Evolutionary conservation across 2,329 filamentous ascomycete genomes (phyloP), one percentile per base, ranked within the genome.

Genomic region (Coleophoma eucalyptorum): DNA sequence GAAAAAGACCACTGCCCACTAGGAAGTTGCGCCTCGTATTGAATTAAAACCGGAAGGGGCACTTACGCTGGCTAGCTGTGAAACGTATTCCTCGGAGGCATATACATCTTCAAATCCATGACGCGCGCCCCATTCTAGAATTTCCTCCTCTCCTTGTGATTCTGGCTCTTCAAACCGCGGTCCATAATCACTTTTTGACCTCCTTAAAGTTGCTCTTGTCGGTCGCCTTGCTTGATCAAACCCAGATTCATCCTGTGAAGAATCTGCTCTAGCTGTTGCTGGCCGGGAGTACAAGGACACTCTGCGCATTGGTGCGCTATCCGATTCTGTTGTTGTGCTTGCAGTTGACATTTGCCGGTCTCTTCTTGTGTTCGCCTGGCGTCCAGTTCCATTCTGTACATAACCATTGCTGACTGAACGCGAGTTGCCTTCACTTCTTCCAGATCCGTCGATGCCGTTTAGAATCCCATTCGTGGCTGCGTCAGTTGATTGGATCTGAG

Each of bases 91-190:
- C 55, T 83, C 82, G 12, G 82, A 87, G 51, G 82, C 82, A 65
- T 89, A 83, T 66, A 89, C 84, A 57, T 84, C 81, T 59, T 88
- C 85, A 79, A 86, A 89, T 48, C 86, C 86, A 71, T 90, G 86
- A 51, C 86, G 76, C 73, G 65, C 63, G 41, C 65, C 65, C 64
- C 64, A 67, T 48, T 59, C 62, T 50, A 62, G 58, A 45, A 55
- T 54, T 12, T 63, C 60, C 15, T 61, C 58, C 18, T 64, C 62
- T 18, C 49, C 46, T 34, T 55, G 45, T 16, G 53, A 56, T 33
- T 62, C 56, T 37, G 41, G 31, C 38, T 64, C 62, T 43, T 72
- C 72, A 50, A 69, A 68, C 52, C 65, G 58, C 20, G 76, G 72
- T 37, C 74, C 75, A 68, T 75, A 75, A 56, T 83, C 74, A 62